Evolutionary conservation across 805 yeast species (phyloP).

Genomic region (Grigorovia humatica): DNA sequence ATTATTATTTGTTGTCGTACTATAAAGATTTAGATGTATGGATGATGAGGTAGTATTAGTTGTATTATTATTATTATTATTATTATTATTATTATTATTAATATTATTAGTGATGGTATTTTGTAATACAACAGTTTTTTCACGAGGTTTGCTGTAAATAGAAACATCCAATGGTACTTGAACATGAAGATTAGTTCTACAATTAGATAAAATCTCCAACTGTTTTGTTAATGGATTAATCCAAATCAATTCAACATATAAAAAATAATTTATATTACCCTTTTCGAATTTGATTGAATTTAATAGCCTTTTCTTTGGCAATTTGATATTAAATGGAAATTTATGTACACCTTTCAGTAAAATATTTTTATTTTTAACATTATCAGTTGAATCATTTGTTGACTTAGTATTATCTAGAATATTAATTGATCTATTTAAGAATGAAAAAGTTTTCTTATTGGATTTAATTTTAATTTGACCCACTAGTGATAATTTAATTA

Average conservation of each 20-base stretch:
- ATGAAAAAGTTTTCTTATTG: slow-evolving; percentile 35
- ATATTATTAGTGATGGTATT: neutral
- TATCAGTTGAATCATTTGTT: neutral
- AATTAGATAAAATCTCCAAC: slow-evolving; percentile 21
- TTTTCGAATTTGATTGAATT: slow-evolving; percentile 75
- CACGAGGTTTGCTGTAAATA: slow-evolving; percentile 44
- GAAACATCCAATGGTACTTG: slow-evolving; percentile 70
- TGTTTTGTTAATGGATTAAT: neutral
- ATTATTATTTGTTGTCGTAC: neutral
- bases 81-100: neutral
- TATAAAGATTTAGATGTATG: neutral
- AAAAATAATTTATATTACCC: slow-evolving; percentile 64
- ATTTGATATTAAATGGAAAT: slow-evolving; percentile 73
- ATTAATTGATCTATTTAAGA: slow-evolving; percentile 50
- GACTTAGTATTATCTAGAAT: slow-evolving; percentile 46
- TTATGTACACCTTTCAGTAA: slow-evolving; percentile 76
- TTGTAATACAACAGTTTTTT: slow-evolving; percentile 53
- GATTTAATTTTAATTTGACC: slow-evolving; percentile 50
- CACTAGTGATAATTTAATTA: slow-evolving; percentile 41
- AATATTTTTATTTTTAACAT: slow-evolving; percentile 28
- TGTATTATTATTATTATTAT: neutral
- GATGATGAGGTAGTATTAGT: neutral
- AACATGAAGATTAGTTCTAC: slow-evolving; percentile 50
- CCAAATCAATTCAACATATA: slow-evolving; percentile 24
- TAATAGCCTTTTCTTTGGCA: slow-evolving; percentile 53